Percentiles rank a stretch among this genome's conserved stretches.
These are phyloP conservation scores for Oryza officinalis DNA, from an alignment of 176 grass and related monocot genomes.

Conservation along the genomic window DNA sequence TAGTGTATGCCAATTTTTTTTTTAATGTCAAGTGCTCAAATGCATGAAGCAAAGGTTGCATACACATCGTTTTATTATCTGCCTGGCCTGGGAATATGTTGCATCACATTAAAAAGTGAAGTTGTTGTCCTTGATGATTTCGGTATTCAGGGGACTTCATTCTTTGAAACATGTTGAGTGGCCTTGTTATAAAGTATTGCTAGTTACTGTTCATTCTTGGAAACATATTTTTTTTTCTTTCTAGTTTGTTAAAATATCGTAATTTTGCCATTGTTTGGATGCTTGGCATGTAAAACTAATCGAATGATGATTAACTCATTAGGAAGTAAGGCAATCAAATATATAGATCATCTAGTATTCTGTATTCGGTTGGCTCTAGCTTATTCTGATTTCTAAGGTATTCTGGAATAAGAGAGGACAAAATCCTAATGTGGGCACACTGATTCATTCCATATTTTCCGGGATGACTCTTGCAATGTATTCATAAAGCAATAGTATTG, in stretches of 20 bases:
- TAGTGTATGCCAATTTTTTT: neutral
- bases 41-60: neutral
- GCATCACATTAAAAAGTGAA: conserved; percentile 15
- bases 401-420: neutral
- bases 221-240: no score
- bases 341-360: neutral
- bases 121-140: neutral
- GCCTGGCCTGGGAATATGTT: neutral
- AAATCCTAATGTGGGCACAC: neutral
- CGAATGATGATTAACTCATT: neutral
- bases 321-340: neutral
- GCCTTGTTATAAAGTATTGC: neutral
- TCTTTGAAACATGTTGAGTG: conserved; percentile 7
- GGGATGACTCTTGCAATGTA: neutral
- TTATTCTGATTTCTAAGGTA: neutral
- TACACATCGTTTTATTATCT: neutral
- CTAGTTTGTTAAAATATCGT: neutral
- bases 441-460: neutral
- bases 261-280: neutral
- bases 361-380: neutral
- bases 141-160: neutral
- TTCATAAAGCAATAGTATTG: neutral
- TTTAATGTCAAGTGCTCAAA: neutral
- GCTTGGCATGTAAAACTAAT: neutral
- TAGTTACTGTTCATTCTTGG: neutral